Evolutionary conservation across 2,329 filamentous ascomycete genomes (phyloP), one percentile per base, ranked within the genome.

Genomic region (Botrytis byssoidea): DNA sequence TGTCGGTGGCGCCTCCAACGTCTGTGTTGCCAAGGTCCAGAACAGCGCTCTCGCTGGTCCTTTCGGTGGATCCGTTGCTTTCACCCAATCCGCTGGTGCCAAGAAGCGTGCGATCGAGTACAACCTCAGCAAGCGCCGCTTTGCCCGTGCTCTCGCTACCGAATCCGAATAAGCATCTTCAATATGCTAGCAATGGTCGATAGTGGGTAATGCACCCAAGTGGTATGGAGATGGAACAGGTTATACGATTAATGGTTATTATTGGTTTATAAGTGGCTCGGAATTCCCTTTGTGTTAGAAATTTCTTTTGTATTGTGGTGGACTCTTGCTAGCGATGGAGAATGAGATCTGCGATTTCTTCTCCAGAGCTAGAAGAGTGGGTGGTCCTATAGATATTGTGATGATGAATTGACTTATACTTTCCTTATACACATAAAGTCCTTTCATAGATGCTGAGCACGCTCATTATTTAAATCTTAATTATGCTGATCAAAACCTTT

Each of bases 41-140:
- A 92, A 92, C 83, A 78, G 82, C 5, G 88, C 90, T 20, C 82
- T 85, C 29, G 89, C 90, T 16, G 90, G 90, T 8, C 90, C 90
- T 35, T 92, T 92, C 76, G 90, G 90, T 79, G 90, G 90, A 71
- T 89, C 88, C 22, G 89, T 86, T 46, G 90, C 89, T 46, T 92
- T 92, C 81, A 91, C 89, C 0, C 88, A 90, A 85, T 85, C 84
- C 72, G 72, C 86, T 22, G 84, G 85, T 25, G 87, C 87, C 29
- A 85, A 86, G 82, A 91, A 90, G 88, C 85, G 89, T 66, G 88
- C 89, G 57, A 83, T 91, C 73, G 88, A 87, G 79, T 90, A 87
- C 82, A 80, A 80, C 77, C 77, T 81, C 75, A 76, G 74, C 77
- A 82, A 81, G 75, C 80, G 81, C 77, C 80, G 79, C 74, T 81